Base-by-base conservation (phyloP, 768 basidiomycete genomes). In the Serendipita sp. region DNA sequence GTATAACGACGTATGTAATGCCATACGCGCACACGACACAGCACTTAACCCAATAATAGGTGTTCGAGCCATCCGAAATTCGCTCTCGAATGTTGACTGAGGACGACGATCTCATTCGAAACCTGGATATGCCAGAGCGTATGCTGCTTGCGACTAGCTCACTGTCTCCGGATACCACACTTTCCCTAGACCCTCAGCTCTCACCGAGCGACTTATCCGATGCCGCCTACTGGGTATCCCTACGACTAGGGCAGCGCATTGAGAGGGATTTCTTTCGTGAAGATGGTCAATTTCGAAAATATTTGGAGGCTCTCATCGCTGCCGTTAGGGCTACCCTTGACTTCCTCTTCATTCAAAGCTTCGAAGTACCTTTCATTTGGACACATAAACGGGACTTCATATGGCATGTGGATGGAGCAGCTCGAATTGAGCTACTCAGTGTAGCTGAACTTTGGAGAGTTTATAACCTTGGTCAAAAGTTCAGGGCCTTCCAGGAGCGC, bases 1-100 rank as follows among this genome's bases (percentile, higher is more conserved):
- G 71, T 91, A 91, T 70, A 84, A 86, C 67, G 92, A 96, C 73
- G 91, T 95, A 68, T 63, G 79, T 73, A 15, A 32, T 38, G 64
- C 64, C 37, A 66, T 66, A 67, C 70, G 44, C 69, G 68, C 63
- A 69, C 69, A 64, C 66, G 68, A 65, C n/a, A 28, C n/a, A 37
- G 7, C 13, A 68, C 66, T 30, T 64, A 24, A 30, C 13, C 13
- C 24, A 41, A 60, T 11, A 7, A 7, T 69, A 98, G 93, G 92
- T 98, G 67, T 99, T 98, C 69, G 96, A 99, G 72, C 96, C 96
- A 0, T 89, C 94, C 10, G 93, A 97, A 77, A 98, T 99, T 71
- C 84, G 84, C 63, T 86, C 86, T 66, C 83, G 89, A 45, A 79
- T 91, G 78, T 78, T 98, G 34, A 95, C 92, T 2, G 92, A 93